Conservation (phyloP, 306 rosid genomes). For the Abrus pulchellus region DNA sequence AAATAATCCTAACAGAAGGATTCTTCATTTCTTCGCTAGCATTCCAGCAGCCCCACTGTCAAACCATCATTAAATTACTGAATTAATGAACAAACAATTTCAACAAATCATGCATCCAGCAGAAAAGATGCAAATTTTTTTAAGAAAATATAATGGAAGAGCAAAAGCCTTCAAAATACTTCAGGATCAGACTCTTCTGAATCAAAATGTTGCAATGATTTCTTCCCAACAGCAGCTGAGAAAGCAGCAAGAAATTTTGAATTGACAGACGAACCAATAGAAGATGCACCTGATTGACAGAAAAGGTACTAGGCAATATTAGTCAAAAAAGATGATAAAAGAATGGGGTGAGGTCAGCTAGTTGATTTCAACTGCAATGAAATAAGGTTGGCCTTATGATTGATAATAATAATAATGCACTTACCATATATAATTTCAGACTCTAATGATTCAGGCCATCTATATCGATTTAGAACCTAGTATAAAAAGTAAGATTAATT, state of each 20-base stretch:
- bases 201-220: slow-evolving; percentile 67
- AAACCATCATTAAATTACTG: slow-evolving; percentile 45
- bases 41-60: slow-evolving; percentile 90
- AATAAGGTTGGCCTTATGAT: slow-evolving; percentile 19
- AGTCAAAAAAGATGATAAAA: slow-evolving; percentile 25
- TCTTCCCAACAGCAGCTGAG: slow-evolving; percentile 85
- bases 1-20: slow-evolving; percentile 76
- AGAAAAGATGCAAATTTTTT: slow-evolving; percentile 39
- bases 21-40: slow-evolving; percentile 69
- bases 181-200: slow-evolving; percentile 91
- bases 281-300: slow-evolving; percentile 72
- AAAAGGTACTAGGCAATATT: slow-evolving; percentile 37
- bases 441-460: slow-evolving; percentile 80
- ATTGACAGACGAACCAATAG: slow-evolving; percentile 75
- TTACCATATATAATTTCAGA: slow-evolving; percentile 78
- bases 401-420: slow-evolving; percentile 37
- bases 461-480: slow-evolving; percentile 75
- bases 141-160: slow-evolving; percentile 25
- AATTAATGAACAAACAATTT: slow-evolving; percentile 38
- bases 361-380: slow-evolving; percentile 17
- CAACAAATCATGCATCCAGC: slow-evolving; percentile 24
- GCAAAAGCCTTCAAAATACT: slow-evolving; percentile 52
- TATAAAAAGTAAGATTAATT: slow-evolving; percentile 16
- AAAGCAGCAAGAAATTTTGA: slow-evolving; percentile 77
- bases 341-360: slow-evolving; percentile 10